Percentiles rank a stretch among this genome's conserved stretches.
Conservation (phyloP, 495 filamentous ascomycete species). For the Parmelia sp. region DNA sequence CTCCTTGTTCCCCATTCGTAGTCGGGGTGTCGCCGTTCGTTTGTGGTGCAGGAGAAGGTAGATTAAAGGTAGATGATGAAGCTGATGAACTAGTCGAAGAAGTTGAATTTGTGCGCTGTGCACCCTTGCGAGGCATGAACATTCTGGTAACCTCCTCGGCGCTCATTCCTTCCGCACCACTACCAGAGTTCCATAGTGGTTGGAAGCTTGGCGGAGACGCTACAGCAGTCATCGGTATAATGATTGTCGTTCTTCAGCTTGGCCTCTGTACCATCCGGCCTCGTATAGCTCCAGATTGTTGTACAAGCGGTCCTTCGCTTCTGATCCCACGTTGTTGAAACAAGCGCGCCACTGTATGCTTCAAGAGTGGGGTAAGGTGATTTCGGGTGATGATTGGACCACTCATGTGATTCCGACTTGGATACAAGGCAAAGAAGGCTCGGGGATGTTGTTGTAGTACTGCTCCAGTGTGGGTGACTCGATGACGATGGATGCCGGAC, state of each 20-base stretch:
- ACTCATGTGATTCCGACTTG: slow-evolving; percentile 29
- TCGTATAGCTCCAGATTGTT: slow-evolving; percentile 5
- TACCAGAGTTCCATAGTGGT: slow-evolving; percentile 58
- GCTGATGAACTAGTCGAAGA: slow-evolving; percentile 66
- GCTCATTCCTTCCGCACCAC: slow-evolving; percentile 71
- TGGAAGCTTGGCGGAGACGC: slow-evolving; percentile 87
- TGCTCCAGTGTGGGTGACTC: neutral
- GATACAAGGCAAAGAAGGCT: slow-evolving; percentile 26
- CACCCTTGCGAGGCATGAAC: slow-evolving; percentile 77
- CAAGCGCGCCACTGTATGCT: slow-evolving; percentile 16
- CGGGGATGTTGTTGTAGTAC: neutral
- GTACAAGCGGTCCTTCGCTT: slow-evolving; percentile 24
- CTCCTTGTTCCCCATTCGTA: slow-evolving; percentile 38
- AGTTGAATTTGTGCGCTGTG: slow-evolving; percentile 80
- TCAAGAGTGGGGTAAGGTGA: slow-evolving; percentile 35
- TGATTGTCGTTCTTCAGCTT: neutral
- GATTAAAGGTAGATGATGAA: slow-evolving; percentile 63
- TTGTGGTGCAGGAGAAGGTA: slow-evolving; percentile 39
- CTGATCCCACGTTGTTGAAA: slow-evolving; percentile 22
- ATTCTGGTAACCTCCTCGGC: slow-evolving; percentile 81
- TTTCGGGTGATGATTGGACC: slow-evolving; percentile 31
- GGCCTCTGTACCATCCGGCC: neutral
- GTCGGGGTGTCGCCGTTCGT: slow-evolving; percentile 43
- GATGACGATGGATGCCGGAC: slow-evolving; percentile 12
- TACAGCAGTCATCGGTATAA: slow-evolving; percentile 83